phyloP scores from a whole-genome alignment of 805 yeast genomes.

The Candida mattraensis region DNA sequence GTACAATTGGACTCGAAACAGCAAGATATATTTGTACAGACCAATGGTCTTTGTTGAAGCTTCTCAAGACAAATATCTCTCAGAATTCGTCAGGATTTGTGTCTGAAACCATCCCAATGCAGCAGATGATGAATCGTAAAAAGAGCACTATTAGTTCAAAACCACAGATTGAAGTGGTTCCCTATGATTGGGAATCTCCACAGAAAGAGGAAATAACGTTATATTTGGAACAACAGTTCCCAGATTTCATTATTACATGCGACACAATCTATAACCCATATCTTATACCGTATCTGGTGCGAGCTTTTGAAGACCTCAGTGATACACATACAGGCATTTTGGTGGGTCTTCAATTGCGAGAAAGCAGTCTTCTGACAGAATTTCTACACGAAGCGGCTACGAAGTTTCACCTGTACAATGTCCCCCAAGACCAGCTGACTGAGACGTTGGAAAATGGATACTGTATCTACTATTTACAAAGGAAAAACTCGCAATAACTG shows the following conservation, averaged over 20 bases:
- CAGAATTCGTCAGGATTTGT: slow-evolving; percentile 35
- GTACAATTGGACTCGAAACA: slow-evolving; percentile 36
- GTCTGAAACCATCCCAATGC: slow-evolving; percentile 23
- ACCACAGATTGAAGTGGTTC: slow-evolving; percentile 44
- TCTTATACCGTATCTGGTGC: slow-evolving; percentile 49
- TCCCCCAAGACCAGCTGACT: slow-evolving; percentile 35
- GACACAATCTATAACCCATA: slow-evolving; percentile 68
- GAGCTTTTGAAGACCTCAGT: slow-evolving; percentile 40
- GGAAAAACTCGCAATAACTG: neutral
- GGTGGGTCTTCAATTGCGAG: slow-evolving; percentile 55
- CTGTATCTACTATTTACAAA: slow-evolving; percentile 40
- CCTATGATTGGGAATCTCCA: slow-evolving; percentile 62
- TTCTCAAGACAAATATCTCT: slow-evolving; percentile 46
- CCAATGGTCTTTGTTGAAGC: slow-evolving; percentile 52
- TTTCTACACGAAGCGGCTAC: slow-evolving; percentile 40
- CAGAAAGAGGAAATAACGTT: slow-evolving; percentile 8
- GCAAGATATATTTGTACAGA: slow-evolving; percentile 55
- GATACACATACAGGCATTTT: slow-evolving; percentile 36
- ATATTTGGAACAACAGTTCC: slow-evolving; percentile 17
- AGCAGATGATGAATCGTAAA: slow-evolving; percentile 2
- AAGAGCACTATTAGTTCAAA: slow-evolving; percentile 2
- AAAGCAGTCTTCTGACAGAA: slow-evolving; percentile 46
- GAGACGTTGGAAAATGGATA: slow-evolving; percentile 41
- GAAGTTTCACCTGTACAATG: slow-evolving; percentile 36
- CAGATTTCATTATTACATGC: slow-evolving; percentile 57